Base-by-base conservation (phyloP, 306 rosid genomes). In the Ammopiptanthus mongolicus region DNA sequence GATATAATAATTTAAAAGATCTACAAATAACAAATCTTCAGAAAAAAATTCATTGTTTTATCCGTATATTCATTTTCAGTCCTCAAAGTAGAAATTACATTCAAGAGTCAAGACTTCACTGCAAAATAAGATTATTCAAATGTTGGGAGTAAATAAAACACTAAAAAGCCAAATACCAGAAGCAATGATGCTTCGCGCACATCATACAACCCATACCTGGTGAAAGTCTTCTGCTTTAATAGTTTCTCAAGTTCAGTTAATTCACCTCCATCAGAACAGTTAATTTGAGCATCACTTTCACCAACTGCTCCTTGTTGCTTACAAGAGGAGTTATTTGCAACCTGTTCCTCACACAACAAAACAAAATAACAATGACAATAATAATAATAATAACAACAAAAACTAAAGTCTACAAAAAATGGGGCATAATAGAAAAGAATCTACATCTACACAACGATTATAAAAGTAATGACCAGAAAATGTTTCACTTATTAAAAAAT, bases 211-310 rank as follows among this genome's bases (percentile, higher is more conserved):
- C 67, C 91, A 74, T 81, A 78, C 99, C 97, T 95, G 69, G 93
- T 84, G 76, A 91, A 92, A 53, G 97, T 92, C 85, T 92, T 95
- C 83, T 88, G 93, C 87, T 83, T 87, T 75, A 95, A 79, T 42
- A 92, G 81, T 76, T 90, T 84, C 84, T 95, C 97, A 56, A 95
- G 96, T 59, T 88, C 93, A 21, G 85, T 81, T 65, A 90, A 80
- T 57, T 84, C 86, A n/a, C 81, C 86, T 48, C 83, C 71, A 22
- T 86, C 85, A 70, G 83, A 73, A 72, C 53, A 47, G 82, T 70
- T 75, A 52, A 77, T 74, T 42, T 91, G 84, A 52, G 50, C 72
- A 22, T 73, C 81, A 76, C 62, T 80, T 71, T 21, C 79, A 66
- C 57, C 81, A 74, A 63, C 72, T 42, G 70, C 80, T 67, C 77